A percentile compares a stretch with the other conserved stretches of the same genome.
Conservation (phyloP, 2,329 filamentous ascomycete species). For the Colletotrichum chlorophyti region DNA sequence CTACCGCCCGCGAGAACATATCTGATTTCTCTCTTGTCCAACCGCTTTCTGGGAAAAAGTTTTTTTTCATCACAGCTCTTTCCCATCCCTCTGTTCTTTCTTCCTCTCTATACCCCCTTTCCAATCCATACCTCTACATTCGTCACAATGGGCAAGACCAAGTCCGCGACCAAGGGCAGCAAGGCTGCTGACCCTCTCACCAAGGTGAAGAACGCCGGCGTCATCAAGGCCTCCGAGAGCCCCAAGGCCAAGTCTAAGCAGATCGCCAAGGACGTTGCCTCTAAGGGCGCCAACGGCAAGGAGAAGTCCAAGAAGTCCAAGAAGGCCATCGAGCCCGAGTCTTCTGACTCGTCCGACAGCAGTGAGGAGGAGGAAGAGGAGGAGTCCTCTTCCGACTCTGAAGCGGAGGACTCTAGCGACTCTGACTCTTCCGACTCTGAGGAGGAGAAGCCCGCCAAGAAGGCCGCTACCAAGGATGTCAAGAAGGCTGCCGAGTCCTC, state of each 20-base stretch:
- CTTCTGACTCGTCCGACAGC: slow-evolving; percentile 32
- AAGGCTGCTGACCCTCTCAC: slow-evolving; percentile 54
- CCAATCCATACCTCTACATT: not conserved
- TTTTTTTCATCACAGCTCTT: slow-evolving; percentile 9
- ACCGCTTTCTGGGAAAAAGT: slow-evolving; percentile 24
- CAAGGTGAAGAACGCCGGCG: slow-evolving; percentile 69
- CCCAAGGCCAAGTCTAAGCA: slow-evolving; percentile 73
- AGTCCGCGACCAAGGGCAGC: slow-evolving; percentile 63
- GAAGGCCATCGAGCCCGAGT: slow-evolving; percentile 40
- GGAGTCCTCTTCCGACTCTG: slow-evolving; percentile 38
- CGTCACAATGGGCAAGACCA: slow-evolving; percentile 64
- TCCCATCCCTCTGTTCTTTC: not conserved
- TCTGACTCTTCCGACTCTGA: slow-evolving; percentile 34
- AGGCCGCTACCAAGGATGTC: slow-evolving; percentile 30
- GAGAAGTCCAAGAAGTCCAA: slow-evolving; percentile 56
- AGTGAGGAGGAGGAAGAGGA: slow-evolving; percentile 23
- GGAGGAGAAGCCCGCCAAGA: slow-evolving; percentile 31
- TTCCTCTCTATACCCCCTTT: not conserved
- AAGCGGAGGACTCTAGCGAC: slow-evolving; percentile 30
- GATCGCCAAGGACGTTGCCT: slow-evolving; percentile 64
- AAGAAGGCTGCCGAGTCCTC: slow-evolving; percentile 31
- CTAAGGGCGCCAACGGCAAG: slow-evolving; percentile 54
- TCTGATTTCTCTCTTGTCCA: slow-evolving; percentile 6
- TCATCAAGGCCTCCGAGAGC: slow-evolving; percentile 72
- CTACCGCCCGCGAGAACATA: slow-evolving; percentile 14